Base-by-base conservation (phyloP, 2,329 filamentous ascomycete genomes). In the Phialophora tarda region DNA sequence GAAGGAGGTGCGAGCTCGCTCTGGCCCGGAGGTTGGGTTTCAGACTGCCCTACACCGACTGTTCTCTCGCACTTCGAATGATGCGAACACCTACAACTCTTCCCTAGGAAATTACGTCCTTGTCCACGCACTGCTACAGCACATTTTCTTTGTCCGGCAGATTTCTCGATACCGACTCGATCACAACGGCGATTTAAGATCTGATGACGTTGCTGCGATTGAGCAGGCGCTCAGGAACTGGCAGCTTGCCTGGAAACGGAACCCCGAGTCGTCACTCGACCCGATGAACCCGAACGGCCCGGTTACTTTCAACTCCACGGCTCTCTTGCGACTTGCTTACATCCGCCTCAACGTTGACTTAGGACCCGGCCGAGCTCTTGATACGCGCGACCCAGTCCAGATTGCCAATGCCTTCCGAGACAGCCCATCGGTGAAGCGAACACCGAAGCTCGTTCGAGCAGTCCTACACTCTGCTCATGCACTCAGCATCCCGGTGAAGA, bases 61-160 rank as follows among this genome's bases (percentile, higher is more conserved):
- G 66, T 76, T 32, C 48, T 66, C 66, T 17, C 48, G 62, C 21
- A 61, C 44, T 6, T 30, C 34, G 6, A 65, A 53, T 32, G 59
- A 66, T 21, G 62, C 38, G 28, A 72, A 48, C 63, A 71, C 17
- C 64, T 75, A 56, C 67, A 75, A 47, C 64, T 77, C 77, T 7
- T 86, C 87, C 0, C 77, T 90, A 6, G 89, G 89, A 0, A 89
- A 89, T 71, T 91, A 92, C 70, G 84, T 91, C 7, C 80, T 92
- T 38, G 89, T 92, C 2, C 89, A 91, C 72, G 89, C 88, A 3
- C 75, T 92, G 26, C 84, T 91, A 11, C 89, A 92, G 72, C 88
- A 91, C 68, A 88, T 92, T 17, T 91, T 89, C 74, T 81, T 91
- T 44, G 76, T 90, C 24, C 89, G 89, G 5, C 65, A 70, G 50